Percentiles rank a stretch among this genome's conserved stretches.
Evolutionary conservation across 148 eudicot genomes (phyloP).

Genomic region (Camellia lanceoleosa): DNA sequence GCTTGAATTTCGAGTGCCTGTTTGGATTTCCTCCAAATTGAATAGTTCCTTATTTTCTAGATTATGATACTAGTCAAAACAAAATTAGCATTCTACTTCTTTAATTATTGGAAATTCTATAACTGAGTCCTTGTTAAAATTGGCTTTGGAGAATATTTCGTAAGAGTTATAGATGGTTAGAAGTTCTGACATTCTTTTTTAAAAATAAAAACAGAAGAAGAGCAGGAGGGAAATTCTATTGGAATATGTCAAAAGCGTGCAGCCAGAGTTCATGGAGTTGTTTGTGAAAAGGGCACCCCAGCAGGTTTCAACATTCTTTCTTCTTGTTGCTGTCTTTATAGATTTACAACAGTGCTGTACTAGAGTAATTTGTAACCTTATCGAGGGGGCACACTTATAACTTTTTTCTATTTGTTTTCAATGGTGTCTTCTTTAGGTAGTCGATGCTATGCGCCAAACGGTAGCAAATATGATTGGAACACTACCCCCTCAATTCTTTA

Average conservation of each 20-base stretch:
- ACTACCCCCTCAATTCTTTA: slow-evolving; percentile 81
- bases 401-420: neutral
- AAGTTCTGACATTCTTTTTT: neutral
- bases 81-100: no score
- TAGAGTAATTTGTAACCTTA: neutral
- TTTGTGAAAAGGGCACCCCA: slow-evolving; percentile 84
- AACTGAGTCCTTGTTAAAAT: neutral
- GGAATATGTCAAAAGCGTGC: slow-evolving; percentile 75
- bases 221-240: slow-evolving; percentile 70
- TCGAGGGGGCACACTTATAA: neutral
- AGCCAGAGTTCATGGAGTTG: slow-evolving; percentile 92
- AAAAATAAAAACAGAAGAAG: slow-evolving; percentile 39
- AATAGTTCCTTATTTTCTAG: no score
- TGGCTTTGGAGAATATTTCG: neutral
- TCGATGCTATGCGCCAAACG: slow-evolving; percentile 95
- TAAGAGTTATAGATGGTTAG: neutral
- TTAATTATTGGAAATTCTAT: neutral
- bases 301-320: slow-evolving; percentile 44
- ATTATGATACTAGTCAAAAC: no score
- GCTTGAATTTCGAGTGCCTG: no score
- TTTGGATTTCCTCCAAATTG: no score
- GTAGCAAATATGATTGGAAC: slow-evolving; percentile 93
- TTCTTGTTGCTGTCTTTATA: neutral
- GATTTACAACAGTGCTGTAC: neutral
- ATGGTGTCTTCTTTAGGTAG: slow-evolving; percentile 44